Evolutionary conservation across 2,329 filamentous ascomycete genomes (phyloP).

Genomic region (Hymenoscyphus occultus): DNA sequence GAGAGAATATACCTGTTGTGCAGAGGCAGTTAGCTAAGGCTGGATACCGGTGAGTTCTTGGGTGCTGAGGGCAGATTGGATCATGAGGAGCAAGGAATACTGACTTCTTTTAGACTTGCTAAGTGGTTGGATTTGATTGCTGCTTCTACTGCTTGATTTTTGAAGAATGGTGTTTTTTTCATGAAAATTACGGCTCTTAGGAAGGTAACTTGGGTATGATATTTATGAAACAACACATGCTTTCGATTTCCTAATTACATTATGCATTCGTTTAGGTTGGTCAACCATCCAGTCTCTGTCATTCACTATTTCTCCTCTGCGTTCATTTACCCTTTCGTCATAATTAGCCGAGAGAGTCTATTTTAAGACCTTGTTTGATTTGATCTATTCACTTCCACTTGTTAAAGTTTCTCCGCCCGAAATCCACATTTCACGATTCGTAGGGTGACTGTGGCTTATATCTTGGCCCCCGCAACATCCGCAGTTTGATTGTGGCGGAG

Average conservation of each 20-base stretch:
- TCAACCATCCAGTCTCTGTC: no score
- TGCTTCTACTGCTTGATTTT: constrained; percentile 18
- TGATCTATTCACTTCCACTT: no score
- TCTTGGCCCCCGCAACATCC: background rate
- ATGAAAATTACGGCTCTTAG: no score
- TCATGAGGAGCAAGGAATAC: background rate
- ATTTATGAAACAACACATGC: background rate
- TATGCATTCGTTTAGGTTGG: no score
- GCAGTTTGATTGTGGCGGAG: background rate
- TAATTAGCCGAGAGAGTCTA: no score
- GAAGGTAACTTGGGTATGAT: background rate
- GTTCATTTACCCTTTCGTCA: no score
- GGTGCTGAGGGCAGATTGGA: background rate
- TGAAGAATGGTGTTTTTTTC: background rate
- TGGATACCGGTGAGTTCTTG: constrained; percentile 50
- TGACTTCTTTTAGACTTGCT: constrained; percentile 43
- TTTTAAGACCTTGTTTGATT: no score
- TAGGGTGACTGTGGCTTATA: background rate
- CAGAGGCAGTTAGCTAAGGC: constrained; percentile 65
- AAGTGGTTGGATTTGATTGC: constrained; percentile 66
- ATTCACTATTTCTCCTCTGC: no score
- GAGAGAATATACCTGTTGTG: constrained; percentile 58
- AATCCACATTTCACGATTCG: background rate
- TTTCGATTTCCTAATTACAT: no score
- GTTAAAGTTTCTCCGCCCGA: no score